phyloP scores from a whole-genome alignment of 2,329 filamentous ascomycete genomes.

The Colletotrichum musae region DNA sequence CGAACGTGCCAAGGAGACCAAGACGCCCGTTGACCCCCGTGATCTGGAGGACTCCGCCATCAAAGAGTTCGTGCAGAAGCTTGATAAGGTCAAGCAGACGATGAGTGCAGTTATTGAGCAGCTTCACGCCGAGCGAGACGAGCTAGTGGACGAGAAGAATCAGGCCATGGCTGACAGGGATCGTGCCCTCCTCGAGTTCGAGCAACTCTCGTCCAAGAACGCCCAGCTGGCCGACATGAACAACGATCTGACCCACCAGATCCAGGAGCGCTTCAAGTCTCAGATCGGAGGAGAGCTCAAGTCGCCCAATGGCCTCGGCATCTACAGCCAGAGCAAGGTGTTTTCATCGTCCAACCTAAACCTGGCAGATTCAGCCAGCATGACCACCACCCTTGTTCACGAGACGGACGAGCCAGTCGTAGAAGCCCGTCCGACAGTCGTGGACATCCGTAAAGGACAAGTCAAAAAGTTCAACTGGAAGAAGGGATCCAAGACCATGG shows the following conservation, averaged over 20 bases:
- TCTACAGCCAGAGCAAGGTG: conserved; percentile 68
- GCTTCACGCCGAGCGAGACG: conserved; percentile 80
- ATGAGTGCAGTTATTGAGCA: conserved; percentile 73
- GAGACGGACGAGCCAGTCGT: conserved; percentile 77
- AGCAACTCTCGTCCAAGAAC: conserved; percentile 94
- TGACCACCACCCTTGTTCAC: conserved; percentile 71
- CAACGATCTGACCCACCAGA: conserved; percentile 93
- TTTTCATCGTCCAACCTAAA: conserved; percentile 65
- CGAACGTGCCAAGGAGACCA: conserved; percentile 86
- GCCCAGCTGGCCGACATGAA: conserved; percentile 95
- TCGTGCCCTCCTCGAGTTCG: conserved; percentile 94
- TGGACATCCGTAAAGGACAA: conserved; percentile 95
- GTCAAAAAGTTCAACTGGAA: conserved; percentile 99
- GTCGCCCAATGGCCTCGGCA: conserved; percentile 69
- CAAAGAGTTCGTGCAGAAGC: conserved; percentile 87
- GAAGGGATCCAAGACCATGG: conserved; percentile 93
- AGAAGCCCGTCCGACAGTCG: conserved; percentile 88
- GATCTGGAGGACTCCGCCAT: conserved; percentile 91
- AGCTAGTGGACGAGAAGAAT: conserved; percentile 87
- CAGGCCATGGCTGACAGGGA: conserved; percentile 89
- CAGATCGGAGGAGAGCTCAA: conserved; percentile 70
- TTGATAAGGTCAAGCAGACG: conserved; percentile 72
- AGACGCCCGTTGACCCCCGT: conserved; percentile 83
- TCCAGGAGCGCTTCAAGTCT: conserved; percentile 92
- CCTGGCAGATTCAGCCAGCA: conserved; percentile 64